phyloP scores from a whole-genome alignment of 2,329 filamentous ascomycete species.

The Zasmidium citrigriseum region DNA sequence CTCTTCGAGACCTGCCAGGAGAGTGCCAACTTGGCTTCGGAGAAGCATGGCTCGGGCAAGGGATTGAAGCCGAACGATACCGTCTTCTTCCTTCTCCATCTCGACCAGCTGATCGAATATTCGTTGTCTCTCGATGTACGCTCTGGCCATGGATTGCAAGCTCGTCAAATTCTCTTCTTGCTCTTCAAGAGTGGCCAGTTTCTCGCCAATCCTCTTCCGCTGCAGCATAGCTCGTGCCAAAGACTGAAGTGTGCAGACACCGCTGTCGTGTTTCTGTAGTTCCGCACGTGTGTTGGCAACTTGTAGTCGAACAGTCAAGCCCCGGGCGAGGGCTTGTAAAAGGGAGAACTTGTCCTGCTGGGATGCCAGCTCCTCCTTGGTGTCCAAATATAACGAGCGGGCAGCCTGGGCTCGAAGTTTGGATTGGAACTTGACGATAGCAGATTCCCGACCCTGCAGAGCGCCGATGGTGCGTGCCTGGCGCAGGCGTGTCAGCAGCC shows the following conservation, averaged over 20 bases:
- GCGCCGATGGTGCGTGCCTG: slow-evolving; percentile 32
- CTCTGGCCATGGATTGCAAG: slow-evolving; percentile 69
- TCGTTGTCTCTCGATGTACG: slow-evolving; percentile 63
- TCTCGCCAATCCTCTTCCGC: slow-evolving; percentile 45
- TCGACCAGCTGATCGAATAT: slow-evolving; percentile 66
- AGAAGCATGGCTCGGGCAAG: slow-evolving; percentile 77
- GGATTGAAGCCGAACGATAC: slow-evolving; percentile 71
- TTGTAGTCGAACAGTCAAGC: slow-evolving; percentile 19
- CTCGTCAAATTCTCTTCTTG: slow-evolving; percentile 59
- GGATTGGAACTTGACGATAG: slow-evolving; percentile 63
- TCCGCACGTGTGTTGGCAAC: slow-evolving; percentile 33
- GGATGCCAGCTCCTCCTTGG: slow-evolving; percentile 31
- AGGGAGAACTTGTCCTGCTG: slow-evolving; percentile 22
- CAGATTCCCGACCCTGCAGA: slow-evolving; percentile 37
- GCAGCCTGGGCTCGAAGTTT: slow-evolving; percentile 64
- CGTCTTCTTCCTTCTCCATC: slow-evolving; percentile 67
- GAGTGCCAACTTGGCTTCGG: slow-evolving; percentile 70
- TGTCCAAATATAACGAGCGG: slow-evolving; percentile 37
- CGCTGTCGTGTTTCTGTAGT: slow-evolving; percentile 46
- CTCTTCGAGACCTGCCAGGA: slow-evolving; percentile 76
- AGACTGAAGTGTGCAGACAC: slow-evolving; percentile 54
- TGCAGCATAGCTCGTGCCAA: slow-evolving; percentile 51
- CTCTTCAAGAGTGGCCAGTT: slow-evolving; percentile 56
- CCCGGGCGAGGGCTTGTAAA: slow-evolving; percentile 46
- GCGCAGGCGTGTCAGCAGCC: slow-evolving; percentile 40